Evolutionary conservation across 2,329 filamentous ascomycete species (phyloP).

Genomic region (Colletotrichum melonis): DNA sequence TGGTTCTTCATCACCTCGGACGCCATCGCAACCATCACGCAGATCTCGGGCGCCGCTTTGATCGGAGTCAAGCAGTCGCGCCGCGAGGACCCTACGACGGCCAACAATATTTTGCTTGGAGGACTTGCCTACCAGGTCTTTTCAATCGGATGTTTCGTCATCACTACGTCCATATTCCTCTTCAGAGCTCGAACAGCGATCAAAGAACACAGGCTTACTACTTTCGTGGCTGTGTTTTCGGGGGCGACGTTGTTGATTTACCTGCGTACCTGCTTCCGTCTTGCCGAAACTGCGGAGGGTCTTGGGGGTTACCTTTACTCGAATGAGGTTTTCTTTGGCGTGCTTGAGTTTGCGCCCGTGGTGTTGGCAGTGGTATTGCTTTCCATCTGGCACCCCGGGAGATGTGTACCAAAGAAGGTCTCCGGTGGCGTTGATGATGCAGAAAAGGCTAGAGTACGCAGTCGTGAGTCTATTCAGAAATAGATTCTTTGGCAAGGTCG

Average conservation of each 20-base stretch:
- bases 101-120: constrained; percentile 66
- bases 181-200: constrained; percentile 47
- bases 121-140: constrained; percentile 67
- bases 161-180: constrained; percentile 55
- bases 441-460: constrained; percentile 4
- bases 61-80: constrained; percentile 62
- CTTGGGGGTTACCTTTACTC: constrained; percentile 56
- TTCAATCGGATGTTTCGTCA: constrained; percentile 60
- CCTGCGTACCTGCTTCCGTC: constrained; percentile 62
- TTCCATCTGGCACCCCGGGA: constrained; percentile 56
- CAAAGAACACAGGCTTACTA: constrained; percentile 42
- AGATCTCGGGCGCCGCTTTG: constrained; percentile 65
- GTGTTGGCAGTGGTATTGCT: constrained; percentile 60
- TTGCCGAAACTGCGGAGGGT: constrained; percentile 66
- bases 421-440: neutral
- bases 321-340: constrained; percentile 64
- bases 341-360: constrained; percentile 66
- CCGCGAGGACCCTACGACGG: constrained; percentile 58
- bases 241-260: constrained; percentile 61
- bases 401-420: constrained; percentile 41
- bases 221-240: constrained; percentile 55
- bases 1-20: constrained; percentile 67
- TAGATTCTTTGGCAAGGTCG: neutral
- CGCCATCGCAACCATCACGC: constrained; percentile 62
- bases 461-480: neutral